phyloP scores from a whole-genome alignment of 192 early-diverging fungal genomes.

The Backusella luteola region DNA sequence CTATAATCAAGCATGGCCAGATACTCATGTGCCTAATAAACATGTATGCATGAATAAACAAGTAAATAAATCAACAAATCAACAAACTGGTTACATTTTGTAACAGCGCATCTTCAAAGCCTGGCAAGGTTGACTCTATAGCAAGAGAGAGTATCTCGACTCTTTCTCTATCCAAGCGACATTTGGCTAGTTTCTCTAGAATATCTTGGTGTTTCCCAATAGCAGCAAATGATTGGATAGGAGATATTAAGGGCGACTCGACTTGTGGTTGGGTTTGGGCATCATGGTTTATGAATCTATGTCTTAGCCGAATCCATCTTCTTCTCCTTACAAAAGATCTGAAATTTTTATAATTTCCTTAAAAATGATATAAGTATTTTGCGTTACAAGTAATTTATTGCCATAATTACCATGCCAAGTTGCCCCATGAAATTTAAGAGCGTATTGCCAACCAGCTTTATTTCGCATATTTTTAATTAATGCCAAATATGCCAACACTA shows the following conservation, averaged over 20 bases:
- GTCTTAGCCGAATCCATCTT: conserved; percentile 50
- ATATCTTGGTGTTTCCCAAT: conserved; percentile 13
- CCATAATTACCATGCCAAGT: conserved; percentile 51
- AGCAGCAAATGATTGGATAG: background rate
- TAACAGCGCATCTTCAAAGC: background rate
- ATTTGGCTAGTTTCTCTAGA: conserved; percentile 2
- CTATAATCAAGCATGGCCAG: conserved; percentile 44
- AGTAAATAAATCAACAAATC: conserved; percentile 17
- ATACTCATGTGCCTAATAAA: conserved; percentile 31
- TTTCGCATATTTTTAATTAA: conserved; percentile 6
- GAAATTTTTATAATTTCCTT: conserved; percentile 44
- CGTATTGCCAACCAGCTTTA: conserved; percentile 54
- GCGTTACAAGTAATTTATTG: background rate
- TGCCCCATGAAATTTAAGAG: conserved; percentile 48
- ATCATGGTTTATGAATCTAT: conserved; percentile 27
- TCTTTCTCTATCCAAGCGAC: conserved; percentile 38
- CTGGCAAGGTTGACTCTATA: background rate
- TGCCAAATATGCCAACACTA: background rate
- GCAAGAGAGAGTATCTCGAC: background rate
- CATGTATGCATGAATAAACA: background rate
- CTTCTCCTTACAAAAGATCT: conserved; percentile 54
- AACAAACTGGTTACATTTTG: conserved; percentile 24
- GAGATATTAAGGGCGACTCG: background rate
- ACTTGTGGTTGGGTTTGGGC: background rate
- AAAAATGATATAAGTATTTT: background rate